Base-by-base conservation (phyloP, 2,329 filamentous ascomycete genomes). In the Fonsecaea pedrosoi region DNA sequence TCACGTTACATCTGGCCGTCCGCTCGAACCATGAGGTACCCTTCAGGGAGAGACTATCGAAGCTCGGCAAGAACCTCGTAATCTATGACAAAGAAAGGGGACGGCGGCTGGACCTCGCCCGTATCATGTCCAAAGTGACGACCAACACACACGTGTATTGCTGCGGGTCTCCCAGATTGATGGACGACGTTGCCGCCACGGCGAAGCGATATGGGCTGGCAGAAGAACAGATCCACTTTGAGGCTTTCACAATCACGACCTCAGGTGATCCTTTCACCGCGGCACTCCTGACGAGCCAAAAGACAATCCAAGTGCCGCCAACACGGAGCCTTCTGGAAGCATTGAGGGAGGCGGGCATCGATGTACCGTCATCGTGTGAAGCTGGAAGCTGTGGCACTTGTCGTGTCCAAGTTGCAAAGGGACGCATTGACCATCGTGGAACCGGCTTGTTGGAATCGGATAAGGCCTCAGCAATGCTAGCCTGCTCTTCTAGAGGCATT, bases 371-470 rank as follows among this genome's bases (percentile, higher is more conserved):
- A 12, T 58, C 55, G 34, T 58, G 55, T 58, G 55, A 58, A 40
- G 55, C 55, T 32, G 55, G 55, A 58, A 58, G 35, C 37, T 58
- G 55, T 40, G 55, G 55, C 35, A 58, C 55, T 38, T 58, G 55
- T 58, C 55, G 55, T 38, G 55, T 58, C 13, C 34, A 58, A 38
- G 55, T 58, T 40, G 55, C 55, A 40, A 58, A 40, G 55, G 55
- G 55, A 25, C 55, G 55, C n/a, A 40, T 58, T 40, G 55, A 58
- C 55, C 55, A 58, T 15, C 55, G 55, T 40, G 55, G 55, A 42
- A 58, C 55, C 34, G 55, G 55, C 15, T 58, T 58, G 37, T 58
- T 58, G 37, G 55, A 58, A 42, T 58, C 55, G 37, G 55, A 58
- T 30, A 58, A 58, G 35, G 55, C 34, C n/a, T 58, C 37, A 38